Base-by-base conservation (phyloP, 2,329 filamentous ascomycete species). In the Graphiopsis chlorocephala region DNA sequence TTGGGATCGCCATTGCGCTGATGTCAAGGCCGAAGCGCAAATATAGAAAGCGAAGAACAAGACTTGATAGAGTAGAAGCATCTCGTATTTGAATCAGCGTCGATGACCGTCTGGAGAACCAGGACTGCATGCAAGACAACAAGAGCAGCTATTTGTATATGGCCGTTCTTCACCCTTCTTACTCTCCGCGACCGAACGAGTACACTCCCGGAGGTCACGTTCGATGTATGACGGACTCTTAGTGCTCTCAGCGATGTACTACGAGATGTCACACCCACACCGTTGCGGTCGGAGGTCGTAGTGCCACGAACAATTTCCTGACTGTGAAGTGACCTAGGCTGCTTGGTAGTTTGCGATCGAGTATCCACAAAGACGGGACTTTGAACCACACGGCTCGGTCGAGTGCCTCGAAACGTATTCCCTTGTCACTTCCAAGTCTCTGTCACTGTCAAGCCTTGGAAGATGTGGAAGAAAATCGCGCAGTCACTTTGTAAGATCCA, bases 1-100 rank as follows among this genome's bases (percentile, higher is more conserved):
- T 57, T 73, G 68, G 25, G 69, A 72, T 31, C 77, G 71, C 78
- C 79, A 81, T 53, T 79, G 69, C 7, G 71, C 72, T 26, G 68
- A 50, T 25, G 66, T 65, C n/a, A 72, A 70, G 31, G 72, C 72
- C 35, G 66, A 33, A 29, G 48, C 60, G 15, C 60, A 53, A 47
- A n/a, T 33, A 38, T 33, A 63, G 17, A 63, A 15, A 3, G 31
- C 33, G 31, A 63, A 17, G 60, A 53, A 23, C 15, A 56, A 45
- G 25, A 23, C 29, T 20, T 61, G 42, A 6, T 35, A 28, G n/a
- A n/a, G 3, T 23, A 33, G 45, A 38, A 35, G 28, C 58, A 61
- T 61, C 28, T 11, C 35, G 58, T 25, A 50, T 31, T 20, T 14
- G 26, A 6, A 33, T 15, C 28, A 60, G 57, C 23, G 42, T 33